Base-by-base conservation (phyloP, 768 basidiomycete species). In the Boletus pseudo-olivaceus region DNA sequence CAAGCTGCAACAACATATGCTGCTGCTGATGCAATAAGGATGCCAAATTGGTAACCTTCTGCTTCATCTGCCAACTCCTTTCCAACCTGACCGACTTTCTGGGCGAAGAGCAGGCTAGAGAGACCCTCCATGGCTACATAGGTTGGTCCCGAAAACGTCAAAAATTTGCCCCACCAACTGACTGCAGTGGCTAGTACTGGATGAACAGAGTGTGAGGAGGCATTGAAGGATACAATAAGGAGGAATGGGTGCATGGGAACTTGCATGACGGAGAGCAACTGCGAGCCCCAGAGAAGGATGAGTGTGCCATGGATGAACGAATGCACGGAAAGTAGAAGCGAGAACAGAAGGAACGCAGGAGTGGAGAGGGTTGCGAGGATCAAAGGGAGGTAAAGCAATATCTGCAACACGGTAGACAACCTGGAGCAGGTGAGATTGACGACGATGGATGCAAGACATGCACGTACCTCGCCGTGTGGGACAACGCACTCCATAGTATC, bases 231-330 rank as follows among this genome's bases (percentile, higher is more conserved):
- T 53, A 93, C 82, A 46, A 93, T 84, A 40, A 93, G 83, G 33
- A 93, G 79, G 71, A 93, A 90, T 0, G 90, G 85, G 68, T 93
- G 90, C 76, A 91, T 84, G 9, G 91, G 91, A 32, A 93, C 81
- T 72, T 93, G 91, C 52, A 92, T 76, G 55, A 93, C 78, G 14
- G 88, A 84, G 47, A 93, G 77, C 14, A 82, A 79, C 43, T 82
- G 75, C 12, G 88, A 88, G 52, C 83, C 82, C 82, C 83, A 88
- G 53, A 90, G 60, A 39, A 88, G 77, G 54, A 82, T 75, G 63
- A 92, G 76, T 2, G 89, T 89, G 52, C 90, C 89, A 76, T 93
- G 91, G 44, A 92, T 82, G 69, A 92, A 77, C 1, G 89, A 83
- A 66, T 92, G 90, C 32, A 80, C 62, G 47, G 87, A 85, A 48